A percentile compares a stretch with the other conserved stretches of the same genome.
These are phyloP conservation scores for Ceratobasidium sp. DNA, from an alignment of 1,284 basidiomycete genomes.

Conservation along the genomic window DNA sequence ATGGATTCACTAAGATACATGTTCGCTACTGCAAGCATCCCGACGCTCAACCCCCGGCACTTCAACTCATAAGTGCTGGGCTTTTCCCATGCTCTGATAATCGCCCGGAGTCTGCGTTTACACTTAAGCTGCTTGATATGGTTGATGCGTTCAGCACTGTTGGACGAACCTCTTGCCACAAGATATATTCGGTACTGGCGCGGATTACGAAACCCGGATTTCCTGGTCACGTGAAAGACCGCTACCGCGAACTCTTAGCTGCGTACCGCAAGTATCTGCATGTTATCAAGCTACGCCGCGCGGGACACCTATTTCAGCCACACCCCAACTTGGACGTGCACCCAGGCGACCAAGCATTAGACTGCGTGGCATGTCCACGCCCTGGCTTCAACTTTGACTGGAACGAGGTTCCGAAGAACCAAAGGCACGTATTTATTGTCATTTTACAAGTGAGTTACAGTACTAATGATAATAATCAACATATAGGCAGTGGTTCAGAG, in stretches of 20 bases:
- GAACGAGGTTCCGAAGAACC: not conserved
- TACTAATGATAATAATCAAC: not conserved
- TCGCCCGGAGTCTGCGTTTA: conserved; percentile 2
- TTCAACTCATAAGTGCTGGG: conserved; percentile 2
- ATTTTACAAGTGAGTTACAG: no score
- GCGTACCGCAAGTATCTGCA: conserved; percentile 4
- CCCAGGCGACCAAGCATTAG: conserved; percentile 3
- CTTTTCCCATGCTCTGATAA: conserved; percentile 23
- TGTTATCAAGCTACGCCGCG: not conserved
- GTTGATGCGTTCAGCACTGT: not conserved
- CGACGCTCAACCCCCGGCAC: not conserved
- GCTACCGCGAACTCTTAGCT: conserved; percentile 14
- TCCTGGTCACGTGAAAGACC: conserved; percentile 1
- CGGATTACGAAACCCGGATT: conserved; percentile 4
- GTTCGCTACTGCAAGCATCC: conserved; percentile 12
- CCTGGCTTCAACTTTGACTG: conserved; percentile 26
- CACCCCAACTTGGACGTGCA: conserved; percentile 6
- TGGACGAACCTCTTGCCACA: not conserved
- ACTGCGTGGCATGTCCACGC: conserved; percentile 15
- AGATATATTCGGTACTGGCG: not conserved
- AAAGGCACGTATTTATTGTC: no score
- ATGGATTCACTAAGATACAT: not conserved
- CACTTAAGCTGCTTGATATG: not conserved
- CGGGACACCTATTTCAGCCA: not conserved
- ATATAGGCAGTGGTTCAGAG: not conserved